Conservation (phyloP, 352 stramenopile genomes). For the Pythium chondricola region DNA sequence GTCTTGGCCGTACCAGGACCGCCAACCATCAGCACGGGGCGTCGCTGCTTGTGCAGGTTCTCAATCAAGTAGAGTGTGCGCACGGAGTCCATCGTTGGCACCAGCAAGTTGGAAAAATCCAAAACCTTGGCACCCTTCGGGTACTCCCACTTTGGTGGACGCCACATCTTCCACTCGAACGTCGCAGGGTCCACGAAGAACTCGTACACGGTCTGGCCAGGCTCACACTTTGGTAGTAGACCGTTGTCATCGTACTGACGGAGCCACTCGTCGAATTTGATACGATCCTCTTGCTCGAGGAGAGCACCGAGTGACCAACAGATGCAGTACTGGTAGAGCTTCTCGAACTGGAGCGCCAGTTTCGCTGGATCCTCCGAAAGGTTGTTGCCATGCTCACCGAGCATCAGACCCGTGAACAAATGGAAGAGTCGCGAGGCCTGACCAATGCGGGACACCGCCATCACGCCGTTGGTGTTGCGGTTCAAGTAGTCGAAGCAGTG, state of each 20-base stretch:
- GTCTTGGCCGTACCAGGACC: constrained; percentile 97
- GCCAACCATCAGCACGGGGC: constrained; percentile 94
- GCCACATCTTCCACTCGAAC: constrained; percentile 95
- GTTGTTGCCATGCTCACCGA: constrained; percentile 69
- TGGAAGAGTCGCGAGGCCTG: constrained; percentile 78
- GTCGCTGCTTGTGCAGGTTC: constrained; percentile 92
- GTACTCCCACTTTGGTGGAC: constrained; percentile 94
- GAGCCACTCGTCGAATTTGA: constrained; percentile 96
- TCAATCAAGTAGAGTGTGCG: constrained; percentile 91
- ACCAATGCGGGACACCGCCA: constrained; percentile 90
- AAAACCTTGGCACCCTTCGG: constrained; percentile 90
- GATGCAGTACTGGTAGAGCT: constrained; percentile 95
- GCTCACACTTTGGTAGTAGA: constrained; percentile 89
- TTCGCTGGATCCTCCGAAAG: constrained; percentile 65
- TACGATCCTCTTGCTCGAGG: constrained; percentile 94
- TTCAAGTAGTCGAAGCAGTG: constrained; percentile 96
- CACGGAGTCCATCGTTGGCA: constrained; percentile 98
- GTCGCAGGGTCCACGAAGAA: constrained; percentile 90
- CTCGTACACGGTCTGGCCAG: constrained; percentile 89
- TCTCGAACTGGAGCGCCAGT: constrained; percentile 87
- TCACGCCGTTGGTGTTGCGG: constrained; percentile 91
- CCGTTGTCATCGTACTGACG: constrained; percentile 88
- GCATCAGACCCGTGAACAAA: constrained; percentile 88
- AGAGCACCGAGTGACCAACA: constrained; percentile 95
- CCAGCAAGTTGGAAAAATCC: constrained; percentile 97